Evolutionary conservation across 2,329 filamentous ascomycete genomes (phyloP).

Genomic region (Fusarium sp.): DNA sequence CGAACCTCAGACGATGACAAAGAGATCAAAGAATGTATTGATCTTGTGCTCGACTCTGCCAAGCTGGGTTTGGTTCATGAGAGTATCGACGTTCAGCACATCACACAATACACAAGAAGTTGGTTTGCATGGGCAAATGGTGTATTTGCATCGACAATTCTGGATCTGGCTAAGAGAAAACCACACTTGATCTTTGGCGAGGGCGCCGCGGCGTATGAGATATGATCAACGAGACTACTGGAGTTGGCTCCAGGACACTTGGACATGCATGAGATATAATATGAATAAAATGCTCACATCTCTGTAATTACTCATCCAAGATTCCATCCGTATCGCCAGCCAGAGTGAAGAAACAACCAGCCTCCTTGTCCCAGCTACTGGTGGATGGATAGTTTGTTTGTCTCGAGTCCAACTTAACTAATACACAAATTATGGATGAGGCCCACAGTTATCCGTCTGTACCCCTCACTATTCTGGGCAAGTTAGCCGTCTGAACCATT

Average conservation of each 20-base stretch:
- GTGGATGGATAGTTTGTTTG: no score
- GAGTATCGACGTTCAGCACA: conserved; percentile 83
- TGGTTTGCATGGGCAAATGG: conserved; percentile 99
- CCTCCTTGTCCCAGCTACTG: not conserved
- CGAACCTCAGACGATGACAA: conserved; percentile 87
- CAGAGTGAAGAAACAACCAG: no score
- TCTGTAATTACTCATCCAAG: not conserved
- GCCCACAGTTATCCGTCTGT: conserved; percentile 44
- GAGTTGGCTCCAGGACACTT: not conserved
- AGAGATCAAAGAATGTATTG: conserved; percentile 82
- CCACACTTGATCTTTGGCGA: conserved; percentile 86
- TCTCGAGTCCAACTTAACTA: no score
- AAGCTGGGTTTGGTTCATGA: conserved; percentile 89
- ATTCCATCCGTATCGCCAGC: not conserved
- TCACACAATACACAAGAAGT: conserved; percentile 80
- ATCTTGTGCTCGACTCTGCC: conserved; percentile 80
- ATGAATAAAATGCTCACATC: not conserved
- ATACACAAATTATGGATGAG: not conserved
- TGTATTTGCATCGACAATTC: conserved; percentile 91
- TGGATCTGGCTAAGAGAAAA: conserved; percentile 90
- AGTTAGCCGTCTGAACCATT: conserved; percentile 15
- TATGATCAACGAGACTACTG: conserved; percentile 50
- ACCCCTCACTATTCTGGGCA: conserved; percentile 6
- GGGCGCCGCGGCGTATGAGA: conserved; percentile 70
- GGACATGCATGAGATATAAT: not conserved